phyloP scores from a whole-genome alignment of 2,329 filamentous ascomycete genomes.

The Blastomyces parvus region DNA sequence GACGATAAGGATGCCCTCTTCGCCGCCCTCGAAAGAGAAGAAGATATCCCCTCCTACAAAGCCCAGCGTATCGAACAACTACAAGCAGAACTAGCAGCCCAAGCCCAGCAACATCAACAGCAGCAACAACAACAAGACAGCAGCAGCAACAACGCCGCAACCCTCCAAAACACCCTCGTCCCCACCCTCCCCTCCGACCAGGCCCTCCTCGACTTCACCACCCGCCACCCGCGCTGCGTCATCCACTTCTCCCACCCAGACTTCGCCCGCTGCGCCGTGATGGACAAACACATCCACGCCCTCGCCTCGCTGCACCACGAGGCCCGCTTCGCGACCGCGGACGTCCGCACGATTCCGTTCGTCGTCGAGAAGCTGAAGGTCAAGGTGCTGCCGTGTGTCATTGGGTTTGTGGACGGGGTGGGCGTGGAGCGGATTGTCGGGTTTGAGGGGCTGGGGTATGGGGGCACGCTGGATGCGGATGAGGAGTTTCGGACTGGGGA shows the following conservation, averaged over 20 bases:
- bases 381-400: conserved; percentile 39
- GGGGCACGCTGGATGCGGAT: conserved; percentile 29
- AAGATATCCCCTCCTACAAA: conserved; percentile 44
- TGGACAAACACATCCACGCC: conserved; percentile 50
- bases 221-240: conserved; percentile 47
- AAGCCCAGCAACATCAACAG: conserved; percentile 36
- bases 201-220: conserved; percentile 51
- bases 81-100: conserved; percentile 45
- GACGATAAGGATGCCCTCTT: conserved; percentile 53
- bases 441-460: conserved; percentile 38
- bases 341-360: conserved; percentile 40
- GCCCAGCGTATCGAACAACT: conserved; percentile 51
- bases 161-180: conserved; percentile 20
- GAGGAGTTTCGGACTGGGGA: conserved; percentile 33
- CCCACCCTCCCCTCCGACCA: conserved; percentile 44
- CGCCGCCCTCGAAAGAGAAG: conserved; percentile 45
- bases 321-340: conserved; percentile 37
- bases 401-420: conserved; percentile 41
- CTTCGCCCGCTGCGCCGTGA: conserved; percentile 52
- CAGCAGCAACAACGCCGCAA: conserved; percentile 1
- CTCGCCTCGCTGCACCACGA: conserved; percentile 33
- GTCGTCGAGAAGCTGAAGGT: conserved; percentile 40
- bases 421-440: conserved; percentile 38
- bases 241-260: conserved; percentile 58
- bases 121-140: conserved; percentile 37